phyloP scores from a whole-genome alignment of 1,284 basidiomycete genomes.

The Ustilago nuda region DNA sequence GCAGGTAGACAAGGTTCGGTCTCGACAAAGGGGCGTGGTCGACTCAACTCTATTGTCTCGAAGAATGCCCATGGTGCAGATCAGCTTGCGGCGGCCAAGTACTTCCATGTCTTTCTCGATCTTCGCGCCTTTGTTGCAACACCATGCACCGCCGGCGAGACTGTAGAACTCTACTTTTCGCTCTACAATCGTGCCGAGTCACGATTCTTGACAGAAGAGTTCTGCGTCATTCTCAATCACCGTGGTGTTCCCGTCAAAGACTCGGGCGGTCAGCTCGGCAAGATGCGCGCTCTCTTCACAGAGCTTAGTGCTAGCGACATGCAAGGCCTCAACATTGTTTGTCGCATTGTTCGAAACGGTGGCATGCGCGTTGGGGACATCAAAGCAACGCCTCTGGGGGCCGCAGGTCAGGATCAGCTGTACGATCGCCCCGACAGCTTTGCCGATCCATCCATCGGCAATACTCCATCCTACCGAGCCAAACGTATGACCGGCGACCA shows the following conservation, averaged over 20 bases:
- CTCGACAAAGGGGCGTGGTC: slow-evolving; percentile 8
- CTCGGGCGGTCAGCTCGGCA: slow-evolving; percentile 43
- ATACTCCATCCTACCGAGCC: slow-evolving; percentile 43
- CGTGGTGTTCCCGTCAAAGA: slow-evolving; percentile 86
- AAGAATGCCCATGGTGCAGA: slow-evolving; percentile 8
- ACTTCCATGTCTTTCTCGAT: slow-evolving; percentile 83
- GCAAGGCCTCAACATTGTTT: slow-evolving; percentile 72
- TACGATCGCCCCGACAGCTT: slow-evolving; percentile 31
- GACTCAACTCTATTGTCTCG: slow-evolving; percentile 18
- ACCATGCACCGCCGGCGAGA: slow-evolving; percentile 88
- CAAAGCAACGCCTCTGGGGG: slow-evolving; percentile 64
- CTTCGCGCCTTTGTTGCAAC: slow-evolving; percentile 90
- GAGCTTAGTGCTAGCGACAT: slow-evolving; percentile 88
- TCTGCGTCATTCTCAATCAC: slow-evolving; percentile 88
- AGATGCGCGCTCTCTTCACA: slow-evolving; percentile 76
- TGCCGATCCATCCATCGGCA: slow-evolving; percentile 39
- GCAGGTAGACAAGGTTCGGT: slow-evolving; percentile 18
- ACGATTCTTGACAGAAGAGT: slow-evolving; percentile 93
- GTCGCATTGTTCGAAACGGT: slow-evolving; percentile 89
- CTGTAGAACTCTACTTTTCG: slow-evolving; percentile 91
- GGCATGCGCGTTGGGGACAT: slow-evolving; percentile 77
- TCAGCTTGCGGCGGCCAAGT: slow-evolving; percentile 36
- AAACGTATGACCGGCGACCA: slow-evolving; percentile 57
- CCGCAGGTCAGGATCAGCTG: slow-evolving; percentile 42
- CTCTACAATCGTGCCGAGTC: slow-evolving; percentile 84